Base-by-base conservation (phyloP, 1,284 basidiomycete species). In the Ustilago hordei region DNA sequence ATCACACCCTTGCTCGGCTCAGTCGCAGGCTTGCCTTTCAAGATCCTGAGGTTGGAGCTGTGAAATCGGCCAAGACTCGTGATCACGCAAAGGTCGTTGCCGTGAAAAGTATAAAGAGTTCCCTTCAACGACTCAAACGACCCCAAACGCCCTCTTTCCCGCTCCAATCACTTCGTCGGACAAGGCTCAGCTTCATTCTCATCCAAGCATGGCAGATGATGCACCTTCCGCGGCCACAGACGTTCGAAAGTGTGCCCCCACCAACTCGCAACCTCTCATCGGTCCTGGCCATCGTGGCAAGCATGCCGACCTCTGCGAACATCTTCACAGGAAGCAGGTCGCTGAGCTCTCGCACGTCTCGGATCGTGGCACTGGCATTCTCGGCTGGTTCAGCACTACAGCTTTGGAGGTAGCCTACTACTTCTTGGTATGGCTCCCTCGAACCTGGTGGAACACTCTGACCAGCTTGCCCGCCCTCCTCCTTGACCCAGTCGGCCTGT, bases 321-420 rank as follows among this genome's bases (percentile, higher is more conserved):
- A 64, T 19, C 38, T 78, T 5, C 75, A 67, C 39, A 66, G 54
- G 53, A 60, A 35, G 57, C 75, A 78, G 55, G 61, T 74, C 41
- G 41, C 34, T 11, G 62, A 64, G 4, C 45, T 74, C 23, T 50
- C 64, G 31, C 50, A 61, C 2, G 53, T 66, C 35, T 65, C 68
- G 7, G 59, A 52, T 8, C 32, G 50, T 5, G 75, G 75, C 34
- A 56, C 64, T 4, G 75, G 64, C 34, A 43, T 57, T 17, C 52
- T 59, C 1, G 53, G 56, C 59, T 78, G 71, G 71, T 56, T 75
- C 23, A 11, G 19, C 0, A 48, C 61, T 19, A 60, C 58, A 3
- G 4, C 70, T 13, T 48, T 52, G 3, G 75, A 78, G 38, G n/a
- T 74, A 15, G 50, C 13, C 35, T 65, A 69, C 41, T 78, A 65